Percentiles rank a stretch among this genome's conserved stretches.
These are phyloP conservation scores for Teunomyces lycoperdinae DNA, from an alignment of 805 yeast species.

Conservation along the genomic window DNA sequence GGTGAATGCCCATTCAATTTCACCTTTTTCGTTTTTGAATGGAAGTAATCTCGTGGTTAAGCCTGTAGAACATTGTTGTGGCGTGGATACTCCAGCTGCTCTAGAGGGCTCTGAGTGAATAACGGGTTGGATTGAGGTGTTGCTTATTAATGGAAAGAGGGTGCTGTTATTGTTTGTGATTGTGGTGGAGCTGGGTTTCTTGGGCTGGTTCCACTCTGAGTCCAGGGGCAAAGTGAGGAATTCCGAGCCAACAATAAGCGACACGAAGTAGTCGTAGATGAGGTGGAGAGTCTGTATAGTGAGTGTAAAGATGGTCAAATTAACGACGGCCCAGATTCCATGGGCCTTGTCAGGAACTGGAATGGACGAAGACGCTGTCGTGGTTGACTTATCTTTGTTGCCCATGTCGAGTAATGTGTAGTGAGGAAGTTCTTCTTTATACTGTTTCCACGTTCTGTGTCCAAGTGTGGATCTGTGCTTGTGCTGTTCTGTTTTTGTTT, in stretches of 20 bases:
- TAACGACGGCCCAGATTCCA: not conserved
- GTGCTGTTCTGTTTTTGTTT: not conserved
- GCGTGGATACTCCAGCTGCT: not conserved
- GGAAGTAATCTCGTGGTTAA: conserved; percentile 50
- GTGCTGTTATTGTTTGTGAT: not conserved
- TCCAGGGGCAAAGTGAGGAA: not conserved
- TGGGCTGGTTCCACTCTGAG: not conserved
- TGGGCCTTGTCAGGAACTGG: not conserved
- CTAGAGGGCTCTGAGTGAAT: not conserved
- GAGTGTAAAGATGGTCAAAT: not conserved
- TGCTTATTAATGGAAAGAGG: conserved; percentile 12
- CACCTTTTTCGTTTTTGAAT: conserved; percentile 50
- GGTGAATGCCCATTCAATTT: conserved; percentile 55
- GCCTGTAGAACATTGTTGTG: conserved; percentile 48
- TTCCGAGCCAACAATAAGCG: conserved; percentile 1
- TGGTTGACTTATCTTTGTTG: conserved; percentile 2
- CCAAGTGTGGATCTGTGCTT: not conserved
- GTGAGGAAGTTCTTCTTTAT: not conserved
- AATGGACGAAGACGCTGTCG: not conserved
- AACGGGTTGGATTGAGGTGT: conserved; percentile 1
- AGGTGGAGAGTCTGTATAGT: not conserved
- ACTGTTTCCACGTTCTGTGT: not conserved
- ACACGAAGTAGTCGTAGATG: not conserved
- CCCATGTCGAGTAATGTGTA: not conserved
- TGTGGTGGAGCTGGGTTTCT: not conserved